phyloP scores from a whole-genome alignment of 495 filamentous ascomycete genomes.

The Aeminium ludgeri region DNA sequence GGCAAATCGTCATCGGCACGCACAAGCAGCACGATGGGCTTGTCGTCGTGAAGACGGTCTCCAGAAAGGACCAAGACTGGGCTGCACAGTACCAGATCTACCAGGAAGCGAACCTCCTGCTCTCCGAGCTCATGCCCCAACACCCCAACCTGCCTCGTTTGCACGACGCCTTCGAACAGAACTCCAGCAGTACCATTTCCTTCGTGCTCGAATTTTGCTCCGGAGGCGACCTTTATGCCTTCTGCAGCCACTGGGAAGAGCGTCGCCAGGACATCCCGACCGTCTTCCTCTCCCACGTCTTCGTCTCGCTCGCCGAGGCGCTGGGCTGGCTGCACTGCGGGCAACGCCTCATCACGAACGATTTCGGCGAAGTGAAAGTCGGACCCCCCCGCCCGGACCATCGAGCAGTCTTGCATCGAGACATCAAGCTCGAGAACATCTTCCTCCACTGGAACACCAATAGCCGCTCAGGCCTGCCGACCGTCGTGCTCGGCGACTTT shows the following conservation, averaged over 20 bases:
- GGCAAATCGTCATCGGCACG: no score
- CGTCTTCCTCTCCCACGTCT: conserved; percentile 6
- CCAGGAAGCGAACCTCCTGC: no score
- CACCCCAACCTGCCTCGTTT: no score
- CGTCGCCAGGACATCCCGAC: not conserved
- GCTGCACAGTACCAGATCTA: no score
- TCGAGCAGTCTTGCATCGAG: conserved; percentile 66
- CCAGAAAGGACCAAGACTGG: no score
- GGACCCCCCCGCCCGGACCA: not conserved
- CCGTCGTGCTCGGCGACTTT: conserved; percentile 8
- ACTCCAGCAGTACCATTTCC: no score
- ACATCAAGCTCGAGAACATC: conserved; percentile 92
- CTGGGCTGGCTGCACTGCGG: conserved; percentile 6
- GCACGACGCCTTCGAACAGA: no score
- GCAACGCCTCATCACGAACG: not conserved
- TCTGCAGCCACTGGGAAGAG: not conserved
- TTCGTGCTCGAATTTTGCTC: conserved; percentile 7
- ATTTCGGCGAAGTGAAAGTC: not conserved
- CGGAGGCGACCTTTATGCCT: conserved; percentile 4
- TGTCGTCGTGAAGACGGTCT: no score
- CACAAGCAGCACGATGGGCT: no score
- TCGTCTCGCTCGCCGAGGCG: not conserved
- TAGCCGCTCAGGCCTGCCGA: conserved; percentile 2
- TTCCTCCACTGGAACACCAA: conserved; percentile 42
- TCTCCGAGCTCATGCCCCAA: no score